Evolutionary conservation across 2,329 filamentous ascomycete species (phyloP), one percentile per base, ranked within the genome.

Genomic region (Chaetomium olivaceum): DNA sequence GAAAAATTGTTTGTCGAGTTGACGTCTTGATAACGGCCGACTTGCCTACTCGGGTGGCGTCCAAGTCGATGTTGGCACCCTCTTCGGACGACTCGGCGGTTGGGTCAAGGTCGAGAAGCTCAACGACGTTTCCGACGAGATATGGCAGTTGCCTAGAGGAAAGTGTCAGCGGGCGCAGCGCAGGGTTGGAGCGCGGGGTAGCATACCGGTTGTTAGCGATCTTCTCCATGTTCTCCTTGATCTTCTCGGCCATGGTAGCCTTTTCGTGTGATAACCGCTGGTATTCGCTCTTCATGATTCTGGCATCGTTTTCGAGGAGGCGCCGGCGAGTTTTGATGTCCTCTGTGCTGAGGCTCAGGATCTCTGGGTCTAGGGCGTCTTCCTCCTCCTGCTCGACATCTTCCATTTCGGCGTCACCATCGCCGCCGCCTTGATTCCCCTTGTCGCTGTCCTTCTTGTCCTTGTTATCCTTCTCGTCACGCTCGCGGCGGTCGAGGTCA

Each of bases 11-110:
- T 80, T 99, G 96, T 73, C 95, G 87, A 27, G 95, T 99, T 7
- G 94, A 98, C 9, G 95, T 99, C 84, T 99, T 99, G 86, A 99
- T 99, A 74, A 99, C 95, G 19, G 96, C 95, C 0, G 94, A 98
- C 80, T 98, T 99, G 80, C 95, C 95, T 11, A 98, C 93, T 62
- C 95, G 88, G 48, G 93, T 97, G 71, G 95, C 95, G 80, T 99
- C 95, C 58, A 99, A 85, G 77, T 99, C 95, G 77, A 99, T 98
- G 78, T 99, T 99, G 74, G 96, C 95, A 68, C 95, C 96, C 80
- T 99, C 96, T 79, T 99, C 95, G 39, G 91, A 93, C 6, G 95
- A 96, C 79, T 99, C 95, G 70, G 91, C 93, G 27, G 93, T 94
- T 58, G 97, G 95, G 76, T 99, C 96, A 58, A 99, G 89, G 75